Conservation (phyloP, 2,329 filamentous ascomycete species). For the Pestalotiopsis sp. region DNA sequence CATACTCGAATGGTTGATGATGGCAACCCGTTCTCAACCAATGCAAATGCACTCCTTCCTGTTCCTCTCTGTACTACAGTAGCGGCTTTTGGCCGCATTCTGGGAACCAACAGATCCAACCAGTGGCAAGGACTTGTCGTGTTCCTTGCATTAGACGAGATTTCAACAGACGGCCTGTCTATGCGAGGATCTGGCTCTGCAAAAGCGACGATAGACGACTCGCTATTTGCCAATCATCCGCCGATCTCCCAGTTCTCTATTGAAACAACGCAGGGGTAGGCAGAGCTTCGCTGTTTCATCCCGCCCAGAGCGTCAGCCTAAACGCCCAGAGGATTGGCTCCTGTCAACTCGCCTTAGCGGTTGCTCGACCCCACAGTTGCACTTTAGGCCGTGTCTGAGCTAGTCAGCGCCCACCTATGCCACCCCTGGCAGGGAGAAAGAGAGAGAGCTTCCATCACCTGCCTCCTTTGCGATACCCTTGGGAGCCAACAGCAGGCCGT, state of each 20-base stretch:
- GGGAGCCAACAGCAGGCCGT: not conserved
- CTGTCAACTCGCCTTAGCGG: constrained; percentile 5
- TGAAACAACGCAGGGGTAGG: constrained; percentile 4
- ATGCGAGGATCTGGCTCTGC: not conserved
- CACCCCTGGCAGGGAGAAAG: not conserved
- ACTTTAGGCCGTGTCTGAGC: not conserved
- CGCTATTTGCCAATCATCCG: constrained; percentile 3
- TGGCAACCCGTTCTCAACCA: no score
- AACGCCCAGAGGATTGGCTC: constrained; percentile 10
- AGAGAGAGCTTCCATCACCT: not conserved
- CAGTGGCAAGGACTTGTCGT: not conserved
- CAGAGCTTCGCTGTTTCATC: constrained; percentile 6
- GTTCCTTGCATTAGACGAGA: not conserved
- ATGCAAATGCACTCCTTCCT: no score
- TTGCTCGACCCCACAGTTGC: not conserved
- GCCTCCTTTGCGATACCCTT: not conserved
- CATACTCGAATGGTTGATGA: no score
- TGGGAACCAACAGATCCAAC: not conserved
- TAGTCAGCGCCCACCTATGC: not conserved
- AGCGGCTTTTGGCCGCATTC: no score
- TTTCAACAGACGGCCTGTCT: not conserved
- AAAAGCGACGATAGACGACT: not conserved
- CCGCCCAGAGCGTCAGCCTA: not conserved
- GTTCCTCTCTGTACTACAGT: no score
- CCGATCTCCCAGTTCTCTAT: not conserved